Conservation (phyloP, 345 rosid genomes). For the Brassica carinata region DNA sequence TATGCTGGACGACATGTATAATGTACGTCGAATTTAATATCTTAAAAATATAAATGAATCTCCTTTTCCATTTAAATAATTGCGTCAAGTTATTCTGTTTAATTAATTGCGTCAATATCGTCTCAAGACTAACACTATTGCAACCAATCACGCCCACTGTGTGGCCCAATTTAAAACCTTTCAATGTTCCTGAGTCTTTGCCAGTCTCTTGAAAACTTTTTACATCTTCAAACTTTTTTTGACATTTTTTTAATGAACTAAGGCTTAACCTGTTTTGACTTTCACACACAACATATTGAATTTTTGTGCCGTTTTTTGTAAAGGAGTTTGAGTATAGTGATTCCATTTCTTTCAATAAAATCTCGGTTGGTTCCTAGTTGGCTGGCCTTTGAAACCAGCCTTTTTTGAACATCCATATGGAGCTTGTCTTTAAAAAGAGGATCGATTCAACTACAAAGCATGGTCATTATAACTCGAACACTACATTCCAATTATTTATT, state of each 20-base stretch:
- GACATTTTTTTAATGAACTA: too few relatives aligned
- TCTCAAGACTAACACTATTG: too few relatives aligned
- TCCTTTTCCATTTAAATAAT: too few relatives aligned
- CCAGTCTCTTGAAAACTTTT: not conserved
- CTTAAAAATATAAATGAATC: too few relatives aligned
- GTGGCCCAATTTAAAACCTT: too few relatives aligned
- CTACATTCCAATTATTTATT: not conserved
- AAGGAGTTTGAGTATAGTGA: not conserved
- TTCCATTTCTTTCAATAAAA: not conserved
- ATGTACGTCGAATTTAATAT: not conserved
- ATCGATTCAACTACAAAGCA: not conserved
- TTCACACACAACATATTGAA: too few relatives aligned
- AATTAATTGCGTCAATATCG: too few relatives aligned
- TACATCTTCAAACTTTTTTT: too few relatives aligned
- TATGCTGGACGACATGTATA: conserved; percentile 20
- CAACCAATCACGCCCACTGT: too few relatives aligned
- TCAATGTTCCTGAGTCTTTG: too few relatives aligned
- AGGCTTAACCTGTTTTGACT: not conserved
- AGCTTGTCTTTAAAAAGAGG: not conserved
- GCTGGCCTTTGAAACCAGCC: not conserved
- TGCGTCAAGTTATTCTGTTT: too few relatives aligned
- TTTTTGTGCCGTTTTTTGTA: not conserved
- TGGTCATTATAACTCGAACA: not conserved
- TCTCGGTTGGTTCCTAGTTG: not conserved
- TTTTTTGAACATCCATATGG: not conserved